phyloP scores from a whole-genome alignment of 768 basidiomycete species.

The Amanita exitialis region DNA sequence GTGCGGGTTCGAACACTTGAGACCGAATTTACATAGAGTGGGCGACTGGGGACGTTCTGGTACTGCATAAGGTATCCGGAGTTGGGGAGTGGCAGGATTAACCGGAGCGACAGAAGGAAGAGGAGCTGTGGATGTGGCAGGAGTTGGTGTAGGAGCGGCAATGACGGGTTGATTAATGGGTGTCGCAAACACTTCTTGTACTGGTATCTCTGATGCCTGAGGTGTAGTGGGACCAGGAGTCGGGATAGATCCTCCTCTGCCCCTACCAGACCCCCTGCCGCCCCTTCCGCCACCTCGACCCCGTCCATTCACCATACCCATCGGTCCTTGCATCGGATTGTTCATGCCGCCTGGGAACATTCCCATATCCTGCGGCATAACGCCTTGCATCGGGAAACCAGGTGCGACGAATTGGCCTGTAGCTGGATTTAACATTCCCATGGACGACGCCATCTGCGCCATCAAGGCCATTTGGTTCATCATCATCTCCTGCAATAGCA shows the following conservation, averaged over 20 bases:
- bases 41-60: slow-evolving; percentile 82
- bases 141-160: slow-evolving; percentile 14
- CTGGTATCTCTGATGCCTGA: slow-evolving; percentile 5
- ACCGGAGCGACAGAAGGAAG: slow-evolving; percentile 12
- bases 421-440: slow-evolving; percentile 64
- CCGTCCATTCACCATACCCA: slow-evolving; percentile 22
- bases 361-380: slow-evolving; percentile 41
- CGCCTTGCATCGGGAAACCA: slow-evolving; percentile 50
- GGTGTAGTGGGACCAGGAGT: slow-evolving; percentile 11
- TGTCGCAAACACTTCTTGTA: background rate
- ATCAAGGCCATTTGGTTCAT: slow-evolving; percentile 89
- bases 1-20: slow-evolving; percentile 83
- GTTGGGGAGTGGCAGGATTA: slow-evolving; percentile 18
- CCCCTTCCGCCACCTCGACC: slow-evolving; percentile 31
- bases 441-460: slow-evolving; percentile 82
- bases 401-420: slow-evolving; percentile 46
- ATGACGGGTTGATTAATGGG: slow-evolving; percentile 13
- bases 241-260: slow-evolving; percentile 34
- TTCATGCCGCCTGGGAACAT: slow-evolving; percentile 32
- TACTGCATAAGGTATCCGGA: slow-evolving; percentile 39
- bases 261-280: slow-evolving; percentile 39
- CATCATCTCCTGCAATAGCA: slow-evolving; percentile 83
- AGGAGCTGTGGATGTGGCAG: slow-evolving; percentile 16
- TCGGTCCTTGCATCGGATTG: slow-evolving; percentile 14
- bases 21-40: slow-evolving; percentile 86